Conservation (phyloP, 352 stramenopile species). For the Thalassiosira mediterranea region DNA sequence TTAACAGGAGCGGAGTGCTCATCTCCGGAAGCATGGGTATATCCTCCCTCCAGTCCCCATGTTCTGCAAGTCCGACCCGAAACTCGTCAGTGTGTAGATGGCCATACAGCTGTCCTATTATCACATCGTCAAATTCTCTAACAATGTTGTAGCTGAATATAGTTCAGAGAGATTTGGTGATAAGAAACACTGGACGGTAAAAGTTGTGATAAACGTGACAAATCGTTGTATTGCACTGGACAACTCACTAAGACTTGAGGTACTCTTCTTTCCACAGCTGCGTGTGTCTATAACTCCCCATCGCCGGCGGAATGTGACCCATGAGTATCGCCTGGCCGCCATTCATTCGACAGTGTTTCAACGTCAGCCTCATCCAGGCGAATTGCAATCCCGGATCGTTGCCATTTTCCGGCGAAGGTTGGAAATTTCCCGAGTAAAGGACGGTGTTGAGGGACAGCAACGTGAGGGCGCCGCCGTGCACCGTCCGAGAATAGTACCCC, state of each 20-base stretch:
- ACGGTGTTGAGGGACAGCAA: constrained; percentile 74
- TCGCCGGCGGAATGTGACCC: constrained; percentile 89
- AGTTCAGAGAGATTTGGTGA: constrained; percentile 1
- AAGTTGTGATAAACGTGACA: no score
- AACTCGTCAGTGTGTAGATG: constrained; percentile 93
- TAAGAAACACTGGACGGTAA: no score
- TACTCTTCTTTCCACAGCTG: constrained; percentile 89
- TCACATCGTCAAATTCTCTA: constrained; percentile 70
- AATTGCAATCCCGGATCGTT: constrained; percentile 91
- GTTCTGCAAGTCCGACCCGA: constrained; percentile 66
- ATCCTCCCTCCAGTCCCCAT: neutral
- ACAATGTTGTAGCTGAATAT: constrained; percentile 33
- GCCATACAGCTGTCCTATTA: constrained; percentile 87
- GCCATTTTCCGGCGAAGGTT: constrained; percentile 80
- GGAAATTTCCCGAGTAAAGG: constrained; percentile 74
- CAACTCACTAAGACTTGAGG: constrained; percentile 85
- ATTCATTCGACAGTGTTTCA: constrained; percentile 67
- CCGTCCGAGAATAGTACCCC: constrained; percentile 59
- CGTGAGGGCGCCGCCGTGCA: constrained; percentile 42
- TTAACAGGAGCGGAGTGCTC: constrained; percentile 84
- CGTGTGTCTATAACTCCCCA: constrained; percentile 87
- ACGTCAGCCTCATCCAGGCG: constrained; percentile 86
- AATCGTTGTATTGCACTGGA: constrained; percentile 78
- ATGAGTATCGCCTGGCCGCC: constrained; percentile 87
- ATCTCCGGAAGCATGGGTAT: constrained; percentile 11